A percentile compares a stretch with the other conserved stretches of the same genome.
Evolutionary conservation across 371 early-diverging fungal genomes (phyloP).

Genomic region (Mortierella sp.): DNA sequence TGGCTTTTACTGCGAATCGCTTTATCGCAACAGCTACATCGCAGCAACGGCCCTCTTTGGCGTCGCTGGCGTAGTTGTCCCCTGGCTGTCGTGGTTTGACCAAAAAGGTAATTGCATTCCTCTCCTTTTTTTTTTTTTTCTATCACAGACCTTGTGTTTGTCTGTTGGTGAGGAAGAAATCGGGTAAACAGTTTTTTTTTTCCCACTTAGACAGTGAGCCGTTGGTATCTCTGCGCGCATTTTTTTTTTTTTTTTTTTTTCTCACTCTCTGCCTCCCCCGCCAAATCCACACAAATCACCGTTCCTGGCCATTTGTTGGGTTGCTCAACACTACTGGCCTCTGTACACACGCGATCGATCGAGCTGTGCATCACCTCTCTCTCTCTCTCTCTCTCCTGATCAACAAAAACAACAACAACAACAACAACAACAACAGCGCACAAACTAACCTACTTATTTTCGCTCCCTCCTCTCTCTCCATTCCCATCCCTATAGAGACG

Average conservation of each 20-base stretch:
- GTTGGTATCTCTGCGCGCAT: too few species aligned
- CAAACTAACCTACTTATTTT: too few species aligned
- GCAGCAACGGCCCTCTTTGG: conserved; percentile 65
- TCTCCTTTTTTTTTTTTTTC: too few species aligned
- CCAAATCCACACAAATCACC: too few species aligned
- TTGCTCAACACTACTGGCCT: too few species aligned
- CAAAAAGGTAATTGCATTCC: conserved; percentile 37
- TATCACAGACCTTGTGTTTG: too few species aligned
- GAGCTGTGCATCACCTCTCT: neutral
- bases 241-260: neutral
- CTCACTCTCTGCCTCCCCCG: neutral
- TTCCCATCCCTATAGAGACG: conserved; percentile 28
- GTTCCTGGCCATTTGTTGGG: too few species aligned
- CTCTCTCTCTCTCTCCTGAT: neutral
- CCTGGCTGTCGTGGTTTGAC: conserved; percentile 60
- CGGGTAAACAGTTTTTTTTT: neutral
- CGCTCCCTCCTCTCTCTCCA: neutral
- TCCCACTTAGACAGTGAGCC: neutral
- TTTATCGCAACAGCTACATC: conserved; percentile 59
- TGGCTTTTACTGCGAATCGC: conserved; percentile 70
- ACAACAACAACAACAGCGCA: too few species aligned
- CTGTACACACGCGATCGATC: conserved; percentile 1
- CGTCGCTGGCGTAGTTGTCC: conserved; percentile 63
- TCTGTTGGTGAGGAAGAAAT: too few species aligned
- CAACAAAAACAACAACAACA: too few species aligned